Percentiles rank a stretch among this genome's conserved stretches.
phyloP scores from a whole-genome alignment of 371 early-diverging fungal species.

The Fennellomyces sp. region DNA sequence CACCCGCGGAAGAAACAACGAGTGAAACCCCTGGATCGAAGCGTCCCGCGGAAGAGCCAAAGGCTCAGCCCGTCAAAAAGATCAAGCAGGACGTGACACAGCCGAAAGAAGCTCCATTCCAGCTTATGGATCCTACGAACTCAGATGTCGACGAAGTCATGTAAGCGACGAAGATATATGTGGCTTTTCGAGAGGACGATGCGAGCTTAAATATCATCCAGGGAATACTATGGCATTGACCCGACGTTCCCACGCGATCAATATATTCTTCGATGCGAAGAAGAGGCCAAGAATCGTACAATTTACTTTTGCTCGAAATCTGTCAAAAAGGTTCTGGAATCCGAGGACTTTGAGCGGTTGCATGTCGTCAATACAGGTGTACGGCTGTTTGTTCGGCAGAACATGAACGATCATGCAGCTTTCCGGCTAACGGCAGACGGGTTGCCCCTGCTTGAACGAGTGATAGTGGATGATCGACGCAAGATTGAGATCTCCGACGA shows the following conservation, averaged over 20 bases:
- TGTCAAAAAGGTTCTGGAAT: constrained; percentile 72
- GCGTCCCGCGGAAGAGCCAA: constrained; percentile 3
- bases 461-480: constrained; percentile 52
- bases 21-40: constrained; percentile 1
- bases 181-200: not conserved
- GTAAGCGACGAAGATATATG: constrained; percentile 5
- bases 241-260: constrained; percentile 76
- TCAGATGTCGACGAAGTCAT: constrained; percentile 59
- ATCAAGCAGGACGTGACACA: constrained; percentile 53
- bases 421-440: constrained; percentile 86
- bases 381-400: constrained; percentile 78
- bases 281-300: constrained; percentile 65
- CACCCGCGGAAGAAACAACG: constrained; percentile 16
- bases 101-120: constrained; percentile 77
- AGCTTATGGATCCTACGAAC: constrained; percentile 63
- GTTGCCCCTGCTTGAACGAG: constrained; percentile 65
- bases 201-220: constrained; percentile 13
- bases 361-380: constrained; percentile 92
- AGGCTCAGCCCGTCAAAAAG: constrained; percentile 29
- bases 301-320: constrained; percentile 82
- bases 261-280: constrained; percentile 82
- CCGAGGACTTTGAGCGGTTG: constrained; percentile 67
- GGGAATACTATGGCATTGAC: constrained; percentile 72
- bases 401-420: constrained; percentile 52
- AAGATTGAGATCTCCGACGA: constrained; percentile 50